Evolutionary conservation across 192 early-diverging fungal species (phyloP).

Genomic region (Coemansia sp.): DNA sequence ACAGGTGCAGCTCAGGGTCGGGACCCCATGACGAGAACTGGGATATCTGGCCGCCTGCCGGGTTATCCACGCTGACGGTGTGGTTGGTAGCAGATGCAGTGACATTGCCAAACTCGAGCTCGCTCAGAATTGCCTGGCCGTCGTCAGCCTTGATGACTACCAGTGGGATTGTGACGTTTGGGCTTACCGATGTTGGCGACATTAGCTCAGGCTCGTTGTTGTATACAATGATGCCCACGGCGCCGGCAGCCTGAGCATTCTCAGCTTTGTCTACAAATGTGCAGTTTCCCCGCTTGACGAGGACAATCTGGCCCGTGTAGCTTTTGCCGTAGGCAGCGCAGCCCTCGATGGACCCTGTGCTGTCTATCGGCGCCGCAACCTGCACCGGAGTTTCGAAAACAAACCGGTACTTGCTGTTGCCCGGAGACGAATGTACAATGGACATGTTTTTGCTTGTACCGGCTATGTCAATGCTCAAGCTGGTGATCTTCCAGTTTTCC

Average conservation of each 20-base stretch:
- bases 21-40: slow-evolving; percentile 74
- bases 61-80: slow-evolving; percentile 42
- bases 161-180: slow-evolving; percentile 54
- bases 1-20: slow-evolving; percentile 62
- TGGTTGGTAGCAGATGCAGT: slow-evolving; percentile 53
- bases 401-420: slow-evolving; percentile 51
- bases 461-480: slow-evolving; percentile 39
- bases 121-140: slow-evolving; percentile 53
- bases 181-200: slow-evolving; percentile 40
- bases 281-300: slow-evolving; percentile 71
- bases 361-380: slow-evolving; percentile 52
- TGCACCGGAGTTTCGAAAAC: slow-evolving; percentile 18
- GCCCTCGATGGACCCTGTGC: slow-evolving; percentile 54
- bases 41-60: slow-evolving; percentile 63
- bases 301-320: slow-evolving; percentile 54
- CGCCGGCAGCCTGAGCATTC: slow-evolving; percentile 58
- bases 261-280: slow-evolving; percentile 62
- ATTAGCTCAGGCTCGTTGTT: slow-evolving; percentile 48
- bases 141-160: slow-evolving; percentile 57
- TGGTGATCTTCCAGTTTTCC: slow-evolving; percentile 48
- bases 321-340: slow-evolving; percentile 49
- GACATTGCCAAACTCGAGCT: slow-evolving; percentile 40
- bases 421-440: slow-evolving; percentile 45
- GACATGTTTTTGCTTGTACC: slow-evolving; percentile 41
- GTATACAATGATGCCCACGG: slow-evolving; percentile 66